Evolutionary conservation across 2,329 filamentous ascomycete genomes (phyloP), one percentile per base, ranked within the genome.

Genomic region (Aspergillus unguis): DNA sequence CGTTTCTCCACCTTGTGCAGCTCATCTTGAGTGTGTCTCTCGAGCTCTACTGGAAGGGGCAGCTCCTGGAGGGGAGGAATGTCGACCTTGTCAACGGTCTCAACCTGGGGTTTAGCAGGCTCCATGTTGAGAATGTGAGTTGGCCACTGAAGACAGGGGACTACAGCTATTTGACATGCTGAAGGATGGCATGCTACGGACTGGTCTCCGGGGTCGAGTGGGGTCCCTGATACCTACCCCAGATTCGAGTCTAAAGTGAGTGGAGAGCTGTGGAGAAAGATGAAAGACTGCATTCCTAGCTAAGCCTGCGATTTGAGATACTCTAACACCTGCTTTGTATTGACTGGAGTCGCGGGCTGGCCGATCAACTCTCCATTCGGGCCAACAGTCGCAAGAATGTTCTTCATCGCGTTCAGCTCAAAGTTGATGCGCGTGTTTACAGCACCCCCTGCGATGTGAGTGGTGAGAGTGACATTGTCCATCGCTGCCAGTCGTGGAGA

Each of bases 361-460:
- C 49, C 49, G 1, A 47, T 35, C 1, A 52, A 31, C 29, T 47
- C 37, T 1, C 49, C 49, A 7, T 52, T 7, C 1, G 44, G 7
- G 28, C 49, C 49, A 8, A 47, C 43, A 2, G 44, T 46, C 23
- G 35, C 31, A 23, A 52, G 38, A 26, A 78, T 62, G 59, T 79
- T 79, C 66, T 77, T 71, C 65, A 79, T 77, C 2, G 62, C 59
- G 42, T 60, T 53, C 26, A 59, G 31, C 65, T 80, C 76, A 62
- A 78, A 78, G 45, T 72, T 72, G 42, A 77, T 60, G 58, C 76
- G 72, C n/a, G 74, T 75, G 53, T 76, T 75, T 11, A 78, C 66
- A 35, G 72, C 73, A 11, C 75, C 72, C 2, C 77, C 77, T 1
- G 73, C 76, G 38, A 75, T 74, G 65, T 78, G 77, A 33, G 71